These are phyloP conservation scores for Penicillium parvum DNA, from an alignment of 495 filamentous ascomycete genomes.

Conservation along the genomic window DNA sequence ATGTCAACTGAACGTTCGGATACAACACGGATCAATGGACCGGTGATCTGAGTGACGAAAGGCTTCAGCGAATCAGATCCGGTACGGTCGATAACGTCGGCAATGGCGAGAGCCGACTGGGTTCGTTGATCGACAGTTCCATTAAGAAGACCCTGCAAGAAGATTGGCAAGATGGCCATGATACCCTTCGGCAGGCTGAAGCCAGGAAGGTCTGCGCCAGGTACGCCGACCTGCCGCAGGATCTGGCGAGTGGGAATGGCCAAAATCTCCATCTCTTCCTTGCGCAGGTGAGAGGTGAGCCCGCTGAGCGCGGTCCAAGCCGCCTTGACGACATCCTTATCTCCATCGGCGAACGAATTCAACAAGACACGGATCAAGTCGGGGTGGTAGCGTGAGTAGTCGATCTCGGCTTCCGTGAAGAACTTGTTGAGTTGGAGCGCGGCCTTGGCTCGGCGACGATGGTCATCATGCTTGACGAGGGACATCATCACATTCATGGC, in stretches of 20 bases:
- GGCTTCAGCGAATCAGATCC: constrained; percentile 77
- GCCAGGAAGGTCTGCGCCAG: constrained; percentile 79
- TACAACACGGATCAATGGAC: constrained; percentile 93
- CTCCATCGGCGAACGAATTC: constrained; percentile 85
- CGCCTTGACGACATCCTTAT: constrained; percentile 81
- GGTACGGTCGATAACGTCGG: constrained; percentile 90
- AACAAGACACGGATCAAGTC: constrained; percentile 86
- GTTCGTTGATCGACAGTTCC: constrained; percentile 87
- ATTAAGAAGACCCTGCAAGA: constrained; percentile 96
- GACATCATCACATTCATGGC: constrained; percentile 88
- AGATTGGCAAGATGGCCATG: constrained; percentile 93
- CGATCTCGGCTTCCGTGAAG: constrained; percentile 74
- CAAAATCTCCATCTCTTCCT: constrained; percentile 98
- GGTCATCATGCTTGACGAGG: constrained; percentile 87
- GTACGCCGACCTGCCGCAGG: constrained; percentile 79
- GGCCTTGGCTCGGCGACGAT: constrained; percentile 72
- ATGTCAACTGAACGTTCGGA: constrained; percentile 93
- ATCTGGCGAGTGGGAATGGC: constrained; percentile 80
- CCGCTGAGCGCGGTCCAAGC: constrained; percentile 87
- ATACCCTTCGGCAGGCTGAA: constrained; percentile 96
- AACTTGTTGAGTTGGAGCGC: constrained; percentile 81
- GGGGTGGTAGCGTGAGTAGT: constrained; percentile 91
- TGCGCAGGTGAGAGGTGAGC: constrained; percentile 82
- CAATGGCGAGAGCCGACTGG: constrained; percentile 87
- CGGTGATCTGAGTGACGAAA: constrained; percentile 96